phyloP scores from a whole-genome alignment of 1,139 yeast species.

The Candida frijolesensis region DNA sequence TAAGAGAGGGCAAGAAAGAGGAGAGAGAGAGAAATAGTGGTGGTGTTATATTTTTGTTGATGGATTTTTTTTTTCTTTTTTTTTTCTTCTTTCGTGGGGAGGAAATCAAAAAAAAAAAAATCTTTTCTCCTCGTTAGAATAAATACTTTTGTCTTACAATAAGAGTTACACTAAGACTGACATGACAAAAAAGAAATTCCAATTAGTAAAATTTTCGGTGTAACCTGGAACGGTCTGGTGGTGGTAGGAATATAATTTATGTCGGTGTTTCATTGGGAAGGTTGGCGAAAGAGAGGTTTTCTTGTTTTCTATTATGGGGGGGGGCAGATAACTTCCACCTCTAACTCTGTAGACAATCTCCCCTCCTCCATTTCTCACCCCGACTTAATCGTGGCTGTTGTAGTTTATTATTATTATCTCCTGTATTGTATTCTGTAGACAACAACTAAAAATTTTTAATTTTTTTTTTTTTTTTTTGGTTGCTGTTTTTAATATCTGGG shows the following conservation, averaged over 20 bases:
- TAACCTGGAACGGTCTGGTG: no score
- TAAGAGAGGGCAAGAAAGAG: neutral
- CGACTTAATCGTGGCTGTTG: no score
- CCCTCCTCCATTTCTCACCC: no score
- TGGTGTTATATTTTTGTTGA: slow-evolving; percentile 5
- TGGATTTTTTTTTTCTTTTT: slow-evolving; percentile 2
- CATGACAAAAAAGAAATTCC: neutral
- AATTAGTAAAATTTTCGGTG: neutral
- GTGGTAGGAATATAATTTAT: no score
- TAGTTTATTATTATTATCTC: no score
- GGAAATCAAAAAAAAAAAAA: neutral
- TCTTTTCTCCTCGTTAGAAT: neutral
- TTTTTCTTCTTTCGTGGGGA: neutral
- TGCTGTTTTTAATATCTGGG: neutral
- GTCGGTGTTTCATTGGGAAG: no score
- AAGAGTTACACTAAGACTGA: no score
- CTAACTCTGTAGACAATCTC: no score
- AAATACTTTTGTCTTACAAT: neutral
- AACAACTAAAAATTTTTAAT: no score
- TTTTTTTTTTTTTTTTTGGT: neutral
- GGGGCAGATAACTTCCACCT: no score
- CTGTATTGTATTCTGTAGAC: neutral
- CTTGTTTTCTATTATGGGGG: no score
- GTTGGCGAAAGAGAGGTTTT: no score
- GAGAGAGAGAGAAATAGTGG: neutral